These are phyloP conservation scores for Elongisporangium anandrum DNA, from an alignment of 352 stramenopile genomes.

Conservation along the genomic window DNA sequence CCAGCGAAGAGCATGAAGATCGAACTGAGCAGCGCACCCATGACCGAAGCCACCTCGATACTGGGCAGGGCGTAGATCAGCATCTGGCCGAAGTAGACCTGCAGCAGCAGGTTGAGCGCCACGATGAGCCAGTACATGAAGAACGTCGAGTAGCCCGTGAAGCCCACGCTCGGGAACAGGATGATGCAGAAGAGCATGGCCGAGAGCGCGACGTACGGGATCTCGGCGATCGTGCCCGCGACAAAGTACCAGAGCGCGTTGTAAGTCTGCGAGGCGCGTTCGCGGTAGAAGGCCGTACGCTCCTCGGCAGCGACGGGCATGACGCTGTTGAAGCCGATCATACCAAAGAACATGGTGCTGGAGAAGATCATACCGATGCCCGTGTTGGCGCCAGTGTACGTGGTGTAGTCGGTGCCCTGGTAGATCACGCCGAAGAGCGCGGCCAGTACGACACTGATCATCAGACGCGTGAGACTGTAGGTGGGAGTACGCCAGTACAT, in stretches of 20 bases:
- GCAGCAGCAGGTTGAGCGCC: too few relatives aligned
- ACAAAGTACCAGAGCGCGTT: slow-evolving; percentile 77
- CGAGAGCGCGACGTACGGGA: too few relatives aligned
- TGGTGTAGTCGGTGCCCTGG: slow-evolving; percentile 44
- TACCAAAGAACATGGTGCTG: slow-evolving; percentile 72
- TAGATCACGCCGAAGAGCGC: slow-evolving; percentile 78
- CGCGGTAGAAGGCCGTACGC: too few relatives aligned
- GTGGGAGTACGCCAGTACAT: too few relatives aligned
- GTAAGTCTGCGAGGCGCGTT: slow-evolving; percentile 91
- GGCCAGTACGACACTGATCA: slow-evolving; percentile 65
- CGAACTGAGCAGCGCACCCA: too few relatives aligned
- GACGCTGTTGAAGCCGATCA: too few relatives aligned
- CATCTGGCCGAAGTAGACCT: too few relatives aligned
- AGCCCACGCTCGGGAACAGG: slow-evolving; percentile 41
- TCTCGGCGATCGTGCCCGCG: slow-evolving; percentile 58
- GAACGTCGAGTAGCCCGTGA: slow-evolving; percentile 29
- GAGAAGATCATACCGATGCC: slow-evolving; percentile 80
- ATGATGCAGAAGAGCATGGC: slow-evolving; percentile 33
- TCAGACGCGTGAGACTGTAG: slow-evolving; percentile 84
- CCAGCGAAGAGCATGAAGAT: too few relatives aligned
- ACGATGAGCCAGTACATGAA: too few relatives aligned
- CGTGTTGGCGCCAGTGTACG: slow-evolving; percentile 32
- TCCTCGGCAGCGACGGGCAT: too few relatives aligned
- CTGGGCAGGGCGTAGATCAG: too few relatives aligned
- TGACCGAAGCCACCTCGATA: too few relatives aligned